Evolutionary conservation across 176 grass and related monocot species (phyloP).

Genomic region (Secale cereale): DNA sequence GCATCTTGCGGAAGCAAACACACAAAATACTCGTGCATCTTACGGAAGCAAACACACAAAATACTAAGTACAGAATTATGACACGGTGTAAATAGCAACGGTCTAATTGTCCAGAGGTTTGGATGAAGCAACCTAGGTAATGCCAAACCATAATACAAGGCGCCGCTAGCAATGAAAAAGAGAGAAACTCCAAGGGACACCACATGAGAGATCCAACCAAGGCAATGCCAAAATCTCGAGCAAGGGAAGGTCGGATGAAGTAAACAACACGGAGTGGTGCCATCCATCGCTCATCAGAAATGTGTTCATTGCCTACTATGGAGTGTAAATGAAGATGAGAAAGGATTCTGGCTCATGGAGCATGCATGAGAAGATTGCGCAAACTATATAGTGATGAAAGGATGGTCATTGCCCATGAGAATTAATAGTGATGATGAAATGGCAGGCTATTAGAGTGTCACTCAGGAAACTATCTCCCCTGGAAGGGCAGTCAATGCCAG

Average conservation of each 20-base stretch:
- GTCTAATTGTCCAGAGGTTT: not conserved
- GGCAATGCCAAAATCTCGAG: not conserved
- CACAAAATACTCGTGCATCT: no score
- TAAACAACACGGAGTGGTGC: not conserved
- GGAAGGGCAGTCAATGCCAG: not conserved
- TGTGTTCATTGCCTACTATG: not conserved
- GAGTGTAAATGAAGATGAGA: not conserved
- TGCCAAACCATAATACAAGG: not conserved
- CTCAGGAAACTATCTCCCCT: accelerated
- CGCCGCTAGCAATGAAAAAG: not conserved
- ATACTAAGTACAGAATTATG: not conserved
- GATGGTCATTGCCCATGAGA: not conserved
- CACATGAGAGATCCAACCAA: not conserved
- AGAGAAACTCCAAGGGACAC: not conserved
- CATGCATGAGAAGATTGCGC: not conserved
- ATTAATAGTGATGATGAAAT: not conserved
- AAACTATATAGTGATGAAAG: no score
- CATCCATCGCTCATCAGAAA: accelerated
- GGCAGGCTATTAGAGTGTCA: not conserved
- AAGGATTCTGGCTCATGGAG: not conserved
- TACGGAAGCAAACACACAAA: not conserved
- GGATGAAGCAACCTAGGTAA: not conserved
- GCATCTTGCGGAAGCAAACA: not conserved
- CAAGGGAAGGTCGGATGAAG: not conserved
- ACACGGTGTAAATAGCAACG: no score